Evolutionary conservation across 306 rosid genomes (phyloP).

Genomic region (Sphenostylis stenocarpa): DNA sequence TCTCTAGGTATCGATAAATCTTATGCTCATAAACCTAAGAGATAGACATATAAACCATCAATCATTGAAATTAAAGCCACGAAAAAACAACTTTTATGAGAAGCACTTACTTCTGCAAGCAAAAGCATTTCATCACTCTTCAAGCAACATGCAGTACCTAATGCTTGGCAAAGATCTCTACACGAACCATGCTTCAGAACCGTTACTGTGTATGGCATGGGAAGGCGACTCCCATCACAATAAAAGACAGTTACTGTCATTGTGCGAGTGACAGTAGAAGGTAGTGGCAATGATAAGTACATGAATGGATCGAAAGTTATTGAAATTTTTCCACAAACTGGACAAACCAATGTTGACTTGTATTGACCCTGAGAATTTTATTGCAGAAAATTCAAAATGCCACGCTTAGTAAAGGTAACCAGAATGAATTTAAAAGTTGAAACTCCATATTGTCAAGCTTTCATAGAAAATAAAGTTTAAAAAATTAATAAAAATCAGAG

Average conservation of each 20-base stretch:
- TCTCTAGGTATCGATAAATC: conserved; percentile 76
- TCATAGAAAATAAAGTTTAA: conserved; percentile 3
- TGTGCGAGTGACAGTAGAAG: conserved; percentile 81
- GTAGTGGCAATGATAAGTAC: conserved; percentile 94
- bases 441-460: conserved; percentile 29
- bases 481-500: conserved; percentile 1
- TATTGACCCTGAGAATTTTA: conserved; percentile 86
- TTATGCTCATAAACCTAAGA: conserved; percentile 74
- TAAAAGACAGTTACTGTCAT: conserved; percentile 82
- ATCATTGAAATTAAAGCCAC: conserved; percentile 19
- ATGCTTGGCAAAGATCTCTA: conserved; percentile 73
- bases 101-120: conserved; percentile 79
- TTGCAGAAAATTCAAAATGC: conserved; percentile 16
- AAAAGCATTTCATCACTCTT: conserved; percentile 86
- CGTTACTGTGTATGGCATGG: conserved; percentile 82
- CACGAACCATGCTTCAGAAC: conserved; percentile 68
- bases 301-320: conserved; percentile 98
- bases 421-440: conserved; percentile 15
- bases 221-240: conserved; percentile 87
- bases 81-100: conserved; percentile 7
- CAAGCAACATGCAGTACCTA: conserved; percentile 82
- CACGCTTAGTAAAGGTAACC: conserved; percentile 11
- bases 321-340: conserved; percentile 83
- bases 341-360: conserved; percentile 97
- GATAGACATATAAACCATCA: conserved; percentile 29